Percentiles rank a stretch among this genome's conserved stretches.
phyloP scores from a whole-genome alignment of 1,139 yeast genomes.

The Scheffersomyces illinoinensis region DNA sequence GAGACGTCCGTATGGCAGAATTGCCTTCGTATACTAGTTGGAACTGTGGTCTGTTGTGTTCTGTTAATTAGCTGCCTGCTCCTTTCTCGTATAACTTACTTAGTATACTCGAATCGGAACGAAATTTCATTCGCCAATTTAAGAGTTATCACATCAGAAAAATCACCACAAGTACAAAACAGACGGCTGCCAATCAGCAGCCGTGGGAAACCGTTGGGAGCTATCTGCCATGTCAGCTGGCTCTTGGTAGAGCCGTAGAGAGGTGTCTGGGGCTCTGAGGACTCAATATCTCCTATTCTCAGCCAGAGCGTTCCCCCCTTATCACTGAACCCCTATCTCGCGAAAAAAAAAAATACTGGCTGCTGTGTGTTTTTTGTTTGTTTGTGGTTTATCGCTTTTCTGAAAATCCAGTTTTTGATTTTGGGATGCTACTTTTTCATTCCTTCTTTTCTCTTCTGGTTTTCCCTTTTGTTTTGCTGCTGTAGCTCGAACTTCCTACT shows the following conservation, averaged over 20 bases:
- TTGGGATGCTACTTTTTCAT: not conserved
- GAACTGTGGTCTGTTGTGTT: too few relatives aligned
- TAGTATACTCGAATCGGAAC: not conserved
- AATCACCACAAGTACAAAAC: too few relatives aligned
- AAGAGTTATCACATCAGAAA: not conserved
- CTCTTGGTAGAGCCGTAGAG: not conserved
- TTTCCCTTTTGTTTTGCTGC: not conserved
- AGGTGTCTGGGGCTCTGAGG: not conserved
- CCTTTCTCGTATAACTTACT: not conserved
- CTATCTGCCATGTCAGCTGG: not conserved
- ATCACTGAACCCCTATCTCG: not conserved
- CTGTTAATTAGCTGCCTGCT: not conserved
- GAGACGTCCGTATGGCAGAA: too few relatives aligned
- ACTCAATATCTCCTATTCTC: not conserved
- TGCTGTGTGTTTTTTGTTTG: not conserved
- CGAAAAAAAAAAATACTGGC: not conserved
- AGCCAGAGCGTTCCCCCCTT: not conserved
- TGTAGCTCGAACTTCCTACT: not conserved
- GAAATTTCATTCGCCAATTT: not conserved
- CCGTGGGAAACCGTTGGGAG: too few relatives aligned
- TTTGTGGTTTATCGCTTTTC: not conserved
- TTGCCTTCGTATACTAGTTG: too few relatives aligned
- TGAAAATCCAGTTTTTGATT: not conserved
- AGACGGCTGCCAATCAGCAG: too few relatives aligned
- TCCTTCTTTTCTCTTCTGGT: not conserved